Evolutionary conservation across 2,329 filamentous ascomycete species (phyloP), one percentile per base, ranked within the genome.

Genomic region (Neofusicoccum parvum): DNA sequence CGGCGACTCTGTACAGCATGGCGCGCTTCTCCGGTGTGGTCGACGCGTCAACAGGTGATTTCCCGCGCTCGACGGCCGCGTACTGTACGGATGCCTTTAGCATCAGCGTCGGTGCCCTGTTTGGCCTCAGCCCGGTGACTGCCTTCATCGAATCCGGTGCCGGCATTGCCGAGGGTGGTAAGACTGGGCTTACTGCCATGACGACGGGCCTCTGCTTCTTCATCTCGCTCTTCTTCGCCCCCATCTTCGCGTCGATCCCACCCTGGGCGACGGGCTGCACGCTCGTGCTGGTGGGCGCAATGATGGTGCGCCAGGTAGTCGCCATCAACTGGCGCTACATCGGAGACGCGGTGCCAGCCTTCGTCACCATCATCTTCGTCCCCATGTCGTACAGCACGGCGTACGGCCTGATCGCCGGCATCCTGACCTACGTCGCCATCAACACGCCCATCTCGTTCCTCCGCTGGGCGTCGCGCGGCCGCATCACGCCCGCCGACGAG

Each of bases 281-380:
- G 11, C 7, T 36, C 46, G 34, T 23, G 17, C 27, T 77, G 72
- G 76, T 79, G 60, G 92, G 92, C 15, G 89, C 89, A 51, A 89
- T 96, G 86, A 96, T 96, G 92, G 77, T 78, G 70, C 75, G 88
- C 86, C 72, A 87, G 86, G 70, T 86, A 87, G 15, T 90, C 87
- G 89, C 92, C 67, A 92, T 96, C 80, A 96, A 96, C 81, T 96
- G 92, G 92, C 82, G 83, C 45, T 96, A 96, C 78, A 84, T 92
- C 65, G 92, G 92, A 59, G 92, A 96, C 75, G 89, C 91, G 1
- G 83, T 96, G 10, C 92, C 92, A 0, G 92, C 92, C 2, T 96
- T 96, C 76, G 82, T 96, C 41, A 93, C 91, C 49, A 88, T 96
- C 68, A 87, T 89, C 69, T 83, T 94, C 69, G 96, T 96, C 89